Evolutionary conservation across 495 filamentous ascomycete species (phyloP), one percentile per base, ranked within the genome.

Genomic region (Cudoniella acicularis): DNA sequence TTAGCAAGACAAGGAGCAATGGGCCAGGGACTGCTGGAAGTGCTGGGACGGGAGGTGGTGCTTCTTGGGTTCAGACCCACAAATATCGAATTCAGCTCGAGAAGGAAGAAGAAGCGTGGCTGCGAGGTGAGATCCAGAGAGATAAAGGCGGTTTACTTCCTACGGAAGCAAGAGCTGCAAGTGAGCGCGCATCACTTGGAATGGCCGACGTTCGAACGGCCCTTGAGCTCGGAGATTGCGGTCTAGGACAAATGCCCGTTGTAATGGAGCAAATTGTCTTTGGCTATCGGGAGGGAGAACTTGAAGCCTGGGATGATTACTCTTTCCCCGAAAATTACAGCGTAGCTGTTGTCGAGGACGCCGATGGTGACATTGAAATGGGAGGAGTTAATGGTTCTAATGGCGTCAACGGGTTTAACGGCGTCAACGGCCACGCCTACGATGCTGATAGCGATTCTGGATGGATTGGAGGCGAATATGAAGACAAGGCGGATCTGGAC

Each of bases 191-290:
- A 8, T 81, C 88, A 0, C 72, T 98, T 2, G 82, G 86, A 8
- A 88, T 93, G 72, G 82, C 84, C 42, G 94, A 98, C 72, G 69
- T 98, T 42, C 78, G 88, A 51, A 71, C 96, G 18, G 84, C 89
- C 1, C 67, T 96, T 10, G 81, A 87, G 62, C 74, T 96, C 41
- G 87, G 87, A 0, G 85, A 91, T 60, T 84, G 83, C 51, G 81
- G 86, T 23, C 74, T 96, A 21, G 84, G 84, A 11, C 85, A 91
- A 63, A 90, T 94, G 77, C 89, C 89, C 0, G 74, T 89, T 23
- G 76, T 94, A 13, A 77, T 84, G 36, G 83, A 87, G 57, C 80
- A 84, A 57, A 84, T 96, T 54, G 80, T 88, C 72, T 81, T 85
- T 56, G 80, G 79, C 3, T 90, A 88, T 60, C 77, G 89, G 50